Percentiles rank a stretch among this genome's conserved stretches.
phyloP scores from a whole-genome alignment of 768 basidiomycete species.

The Clitopilus passeckerianus region DNA sequence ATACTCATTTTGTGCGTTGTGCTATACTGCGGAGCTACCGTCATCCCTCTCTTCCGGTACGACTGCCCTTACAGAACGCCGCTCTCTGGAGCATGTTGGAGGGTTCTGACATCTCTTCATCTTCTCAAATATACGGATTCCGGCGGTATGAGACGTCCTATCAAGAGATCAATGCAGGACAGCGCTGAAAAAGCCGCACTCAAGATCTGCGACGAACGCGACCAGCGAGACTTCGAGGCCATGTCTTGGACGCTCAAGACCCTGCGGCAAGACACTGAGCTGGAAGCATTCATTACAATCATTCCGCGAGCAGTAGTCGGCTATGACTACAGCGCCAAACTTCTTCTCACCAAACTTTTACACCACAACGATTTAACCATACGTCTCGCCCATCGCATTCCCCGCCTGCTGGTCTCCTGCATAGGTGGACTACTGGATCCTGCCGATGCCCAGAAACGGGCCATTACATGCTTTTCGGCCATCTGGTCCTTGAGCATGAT shows the following conservation, averaged over 20 bases:
- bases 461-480: conserved; percentile 28
- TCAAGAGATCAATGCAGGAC: conserved; percentile 19
- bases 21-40: conserved; percentile 25
- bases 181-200: conserved; percentile 29
- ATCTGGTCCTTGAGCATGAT: conserved; percentile 41
- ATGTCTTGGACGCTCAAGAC: conserved; percentile 33
- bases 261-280: conserved; percentile 27
- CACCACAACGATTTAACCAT: conserved; percentile 23
- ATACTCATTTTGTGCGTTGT: conserved; percentile 21
- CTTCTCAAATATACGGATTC: conserved; percentile 15
- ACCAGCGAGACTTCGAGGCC: conserved; percentile 32
- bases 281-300: conserved; percentile 29
- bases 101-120: conserved; percentile 17
- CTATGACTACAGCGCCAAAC: conserved; percentile 32
- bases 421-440: conserved; percentile 18
- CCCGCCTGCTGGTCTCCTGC: conserved; percentile 26
- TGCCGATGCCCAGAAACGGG: conserved; percentile 21
- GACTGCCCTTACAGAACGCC: conserved; percentile 32
- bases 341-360: conserved; percentile 26
- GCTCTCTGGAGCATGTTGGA: conserved; percentile 26
- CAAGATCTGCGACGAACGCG: conserved; percentile 25
- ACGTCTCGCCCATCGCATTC: conserved; percentile 28
- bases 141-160: conserved; percentile 10
- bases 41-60: conserved; percentile 25
- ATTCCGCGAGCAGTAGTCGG: conserved; percentile 30